A percentile compares a stretch with the other conserved stretches of the same genome.
phyloP scores from a whole-genome alignment of 129 eudicot species.

The Artemisia tridentata region DNA sequence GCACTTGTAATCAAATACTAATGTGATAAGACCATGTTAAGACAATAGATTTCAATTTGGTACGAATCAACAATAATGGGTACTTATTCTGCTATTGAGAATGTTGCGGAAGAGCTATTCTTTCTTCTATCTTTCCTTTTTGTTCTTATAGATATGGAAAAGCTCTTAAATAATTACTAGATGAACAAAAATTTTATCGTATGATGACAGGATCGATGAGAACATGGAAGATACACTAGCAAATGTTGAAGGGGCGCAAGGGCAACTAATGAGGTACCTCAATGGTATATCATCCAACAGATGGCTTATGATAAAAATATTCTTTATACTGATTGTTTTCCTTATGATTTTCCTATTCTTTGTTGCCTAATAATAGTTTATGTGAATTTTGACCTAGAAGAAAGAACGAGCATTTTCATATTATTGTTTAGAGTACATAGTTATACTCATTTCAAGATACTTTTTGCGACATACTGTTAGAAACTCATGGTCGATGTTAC shows the following conservation, averaged over 20 bases:
- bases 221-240: constrained; percentile 83
- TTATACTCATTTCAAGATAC: no score
- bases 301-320: constrained; percentile 87
- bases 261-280: constrained; percentile 68
- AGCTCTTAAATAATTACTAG: neutral
- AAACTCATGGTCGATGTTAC: neutral
- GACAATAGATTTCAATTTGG: no score
- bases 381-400: constrained; percentile 11
- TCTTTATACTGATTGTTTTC: constrained; percentile 66
- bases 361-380: constrained; percentile 45
- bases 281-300: constrained; percentile 85
- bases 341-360: constrained; percentile 79
- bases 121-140: neutral
- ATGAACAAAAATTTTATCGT: neutral
- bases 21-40: no score
- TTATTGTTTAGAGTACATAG: no score
- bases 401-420: constrained; percentile 15
- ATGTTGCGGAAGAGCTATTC: neutral
- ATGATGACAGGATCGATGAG: constrained; percentile 75
- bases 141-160: neutral
- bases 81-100: neutral
- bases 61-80: neutral
- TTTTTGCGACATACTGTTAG: neutral
- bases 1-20: no score
- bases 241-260: constrained; percentile 90